Base-by-base conservation (phyloP, 2,329 filamentous ascomycete genomes). In the Escovopsis sp. region DNA sequence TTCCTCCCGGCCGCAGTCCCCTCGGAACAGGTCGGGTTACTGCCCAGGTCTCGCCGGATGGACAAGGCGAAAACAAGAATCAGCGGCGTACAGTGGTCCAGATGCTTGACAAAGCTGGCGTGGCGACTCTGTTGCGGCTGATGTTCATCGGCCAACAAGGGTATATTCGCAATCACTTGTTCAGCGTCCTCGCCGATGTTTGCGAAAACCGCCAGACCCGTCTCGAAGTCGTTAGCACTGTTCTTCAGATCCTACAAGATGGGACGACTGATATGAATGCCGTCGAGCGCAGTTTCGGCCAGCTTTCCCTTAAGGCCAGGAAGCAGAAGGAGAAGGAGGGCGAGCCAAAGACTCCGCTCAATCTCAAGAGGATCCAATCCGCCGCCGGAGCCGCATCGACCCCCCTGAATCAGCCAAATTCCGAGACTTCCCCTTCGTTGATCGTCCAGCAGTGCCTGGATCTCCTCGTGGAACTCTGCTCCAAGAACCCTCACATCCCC, bases 111-210 rank as follows among this genome's bases (percentile, higher is more conserved):
- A 95, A 94, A 63, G 75, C 88, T 37, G 91, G 93, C 24, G 81
- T 98, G 49, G 91, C 93, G 24, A 96, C 91, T n/a, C 68, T 98
- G 30, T 71, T 98, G 35, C 84, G 93, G n/a, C 73, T 98, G 9
- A 95, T 98, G 89, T 98, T 98, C 59, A 87, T 96, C 52, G 83
- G 85, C 38, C 85, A 95, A 50, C 84, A 89, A 48, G 85, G 84
- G 16, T 91, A 84, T 47, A 81, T 91, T 39, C 84, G 87, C 50
- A 77, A 73, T 47, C 84, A 86, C 45, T 71, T 98, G 41, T 89
- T 91, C 57, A 80, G 81, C 42, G 84, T 98, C 41, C 79, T 98
- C 40, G 78, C 85, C 47, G 86, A 94, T 50, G 81, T 96, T 24
- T 96, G 87, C 56, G 84, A 94, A 61, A 98, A 98, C 57, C 81